These are phyloP conservation scores for Phytophthora nicotianae DNA, from an alignment of 352 stramenopile genomes.

Conservation along the genomic window DNA sequence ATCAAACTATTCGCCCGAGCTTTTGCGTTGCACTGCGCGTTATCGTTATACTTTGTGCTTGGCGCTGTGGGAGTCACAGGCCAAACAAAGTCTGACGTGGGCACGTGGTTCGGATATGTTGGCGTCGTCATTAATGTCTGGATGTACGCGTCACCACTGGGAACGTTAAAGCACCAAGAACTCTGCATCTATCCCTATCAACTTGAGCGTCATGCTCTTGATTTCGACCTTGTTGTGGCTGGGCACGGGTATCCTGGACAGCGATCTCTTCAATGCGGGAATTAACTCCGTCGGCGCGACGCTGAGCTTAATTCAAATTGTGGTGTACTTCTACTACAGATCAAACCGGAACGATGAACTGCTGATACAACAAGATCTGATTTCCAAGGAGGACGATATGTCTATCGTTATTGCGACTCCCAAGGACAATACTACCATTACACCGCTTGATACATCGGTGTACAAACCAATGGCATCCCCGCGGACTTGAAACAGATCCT, in stretches of 20 bases:
- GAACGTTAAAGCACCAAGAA: conserved; percentile 40
- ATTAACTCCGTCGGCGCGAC: conserved; percentile 40
- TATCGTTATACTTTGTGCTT: conserved; percentile 42
- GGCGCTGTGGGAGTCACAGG: conserved; percentile 37
- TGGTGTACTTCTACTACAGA: conserved; percentile 50
- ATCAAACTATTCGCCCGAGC: conserved; percentile 9
- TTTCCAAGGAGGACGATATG: background rate
- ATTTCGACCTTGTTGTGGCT: conserved; percentile 52
- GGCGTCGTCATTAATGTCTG: conserved; percentile 49
- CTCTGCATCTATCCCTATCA: conserved; percentile 49
- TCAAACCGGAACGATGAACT: background rate
- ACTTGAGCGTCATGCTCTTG: conserved; percentile 45
- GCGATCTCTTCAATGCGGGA: conserved; percentile 43
- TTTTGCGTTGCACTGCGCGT: conserved; percentile 18
- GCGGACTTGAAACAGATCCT: too few species aligned
- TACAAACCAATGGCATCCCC: conserved; percentile 6
- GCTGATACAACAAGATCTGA: background rate
- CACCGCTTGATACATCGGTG: background rate
- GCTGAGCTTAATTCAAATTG: conserved; percentile 45
- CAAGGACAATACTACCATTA: background rate
- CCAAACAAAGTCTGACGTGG: conserved; percentile 25
- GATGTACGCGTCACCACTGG: conserved; percentile 60
- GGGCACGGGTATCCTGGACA: conserved; percentile 38
- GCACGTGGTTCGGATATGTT: conserved; percentile 35
- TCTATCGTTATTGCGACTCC: conserved; percentile 2